phyloP scores from a whole-genome alignment of 2,329 filamentous ascomycete genomes.

The Stemphylium beticola region DNA sequence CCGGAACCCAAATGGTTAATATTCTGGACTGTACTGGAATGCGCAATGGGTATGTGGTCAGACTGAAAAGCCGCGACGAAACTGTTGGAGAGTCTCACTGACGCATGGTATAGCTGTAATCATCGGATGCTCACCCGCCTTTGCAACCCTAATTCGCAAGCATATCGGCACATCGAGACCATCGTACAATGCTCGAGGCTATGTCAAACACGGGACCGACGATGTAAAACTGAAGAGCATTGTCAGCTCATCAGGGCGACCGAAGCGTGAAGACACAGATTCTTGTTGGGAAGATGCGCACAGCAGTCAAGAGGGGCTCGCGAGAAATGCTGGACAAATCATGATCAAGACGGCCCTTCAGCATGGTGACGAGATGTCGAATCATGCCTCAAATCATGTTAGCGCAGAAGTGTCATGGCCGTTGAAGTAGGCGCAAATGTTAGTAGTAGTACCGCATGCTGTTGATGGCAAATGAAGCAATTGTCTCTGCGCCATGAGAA shows the following conservation, averaged over 20 bases:
- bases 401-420: constrained; percentile 40
- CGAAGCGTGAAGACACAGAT: neutral
- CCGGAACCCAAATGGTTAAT: constrained; percentile 44
- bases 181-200: constrained; percentile 16
- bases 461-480: too few relatives aligned
- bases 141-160: constrained; percentile 17
- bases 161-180: constrained; percentile 5
- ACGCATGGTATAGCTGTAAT: constrained; percentile 16
- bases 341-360: constrained; percentile 16
- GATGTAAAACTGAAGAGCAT: constrained; percentile 16
- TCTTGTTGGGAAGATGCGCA: constrained; percentile 11
- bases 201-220: constrained; percentile 9
- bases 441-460: too few relatives aligned
- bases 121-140: constrained; percentile 18
- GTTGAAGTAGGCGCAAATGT: too few relatives aligned
- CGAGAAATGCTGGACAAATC: constrained; percentile 7
- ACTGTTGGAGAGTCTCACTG: neutral
- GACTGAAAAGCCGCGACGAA: too few relatives aligned
- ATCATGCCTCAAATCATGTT: constrained; percentile 47
- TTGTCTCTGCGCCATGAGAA: too few relatives aligned
- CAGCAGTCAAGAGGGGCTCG: constrained; percentile 22
- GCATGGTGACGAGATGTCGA: neutral
- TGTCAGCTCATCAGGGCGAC: neutral
- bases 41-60: constrained; percentile 34
- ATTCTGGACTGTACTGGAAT: constrained; percentile 45